Conservation (phyloP, 306 rosid genomes). For the Quercus parvula region DNA sequence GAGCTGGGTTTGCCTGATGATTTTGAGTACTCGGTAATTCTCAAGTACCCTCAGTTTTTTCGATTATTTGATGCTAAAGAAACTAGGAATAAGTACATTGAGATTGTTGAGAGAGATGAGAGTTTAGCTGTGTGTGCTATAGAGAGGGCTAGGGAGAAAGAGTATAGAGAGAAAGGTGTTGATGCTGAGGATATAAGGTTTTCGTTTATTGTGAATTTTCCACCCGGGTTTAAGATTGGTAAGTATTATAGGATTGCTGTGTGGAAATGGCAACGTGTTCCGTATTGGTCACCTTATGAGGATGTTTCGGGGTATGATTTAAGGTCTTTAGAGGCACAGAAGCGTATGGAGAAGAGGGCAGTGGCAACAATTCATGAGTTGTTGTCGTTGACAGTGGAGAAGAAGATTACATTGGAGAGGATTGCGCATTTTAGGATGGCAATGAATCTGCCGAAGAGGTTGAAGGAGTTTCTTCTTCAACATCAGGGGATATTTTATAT, state of each 20-base stretch:
- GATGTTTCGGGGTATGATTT: constrained; percentile 70
- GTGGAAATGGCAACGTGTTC: constrained; percentile 92
- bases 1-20: constrained; percentile 78
- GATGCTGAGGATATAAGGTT: constrained; percentile 77
- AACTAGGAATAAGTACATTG: constrained; percentile 80
- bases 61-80: constrained; percentile 65
- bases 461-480: constrained; percentile 89
- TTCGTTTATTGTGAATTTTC: constrained; percentile 71
- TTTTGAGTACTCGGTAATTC: constrained; percentile 71
- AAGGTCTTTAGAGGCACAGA: constrained; percentile 87
- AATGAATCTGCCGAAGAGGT: constrained; percentile 69
- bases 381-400: constrained; percentile 77
- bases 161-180: constrained; percentile 68
- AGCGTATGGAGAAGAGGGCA: constrained; percentile 83
- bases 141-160: constrained; percentile 74
- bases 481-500: constrained; percentile 90
- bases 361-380: constrained; percentile 80
- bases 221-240: constrained; percentile 88
- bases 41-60: constrained; percentile 63
- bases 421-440: constrained; percentile 79
- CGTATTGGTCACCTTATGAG: constrained; percentile 93
- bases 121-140: constrained; percentile 53
- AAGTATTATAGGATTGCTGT: constrained; percentile 74
- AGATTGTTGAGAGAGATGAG: constrained; percentile 51
- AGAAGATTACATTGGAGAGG: constrained; percentile 81